Evolutionary conservation across 1,284 basidiomycete species (phyloP).

Genomic region (Ganoderma meredithae): DNA sequence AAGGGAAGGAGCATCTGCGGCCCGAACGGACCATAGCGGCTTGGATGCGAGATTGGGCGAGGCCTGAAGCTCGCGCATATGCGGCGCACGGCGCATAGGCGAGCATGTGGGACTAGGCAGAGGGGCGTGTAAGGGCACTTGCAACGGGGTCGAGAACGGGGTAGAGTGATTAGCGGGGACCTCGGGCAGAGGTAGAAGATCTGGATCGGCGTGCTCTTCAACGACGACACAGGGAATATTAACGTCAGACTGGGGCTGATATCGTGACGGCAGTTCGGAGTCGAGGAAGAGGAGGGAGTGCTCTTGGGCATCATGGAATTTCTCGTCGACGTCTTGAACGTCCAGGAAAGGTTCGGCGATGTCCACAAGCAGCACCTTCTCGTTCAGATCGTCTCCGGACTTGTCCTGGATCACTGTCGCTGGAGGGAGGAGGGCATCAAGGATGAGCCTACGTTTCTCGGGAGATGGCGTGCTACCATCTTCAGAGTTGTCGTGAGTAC

Average conservation of each 20-base stretch:
- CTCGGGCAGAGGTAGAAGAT: constrained; percentile 42
- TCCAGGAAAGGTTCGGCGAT: constrained; percentile 24
- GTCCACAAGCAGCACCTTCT: constrained; percentile 21
- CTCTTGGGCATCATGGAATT: constrained; percentile 48
- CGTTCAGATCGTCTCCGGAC: constrained; percentile 14
- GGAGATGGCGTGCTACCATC: constrained; percentile 15
- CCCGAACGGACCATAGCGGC: constrained; percentile 52
- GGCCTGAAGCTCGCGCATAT: constrained; percentile 43
- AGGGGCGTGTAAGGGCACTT: constrained; percentile 22
- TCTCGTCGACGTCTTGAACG: constrained; percentile 42
- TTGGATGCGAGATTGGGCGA: constrained; percentile 38
- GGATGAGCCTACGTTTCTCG: constrained; percentile 30
- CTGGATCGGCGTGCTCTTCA: constrained; percentile 40
- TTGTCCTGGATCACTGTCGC: constrained; percentile 21
- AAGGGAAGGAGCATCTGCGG: constrained; percentile 42
- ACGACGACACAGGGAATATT: constrained; percentile 31
- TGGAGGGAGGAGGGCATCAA: constrained; percentile 24
- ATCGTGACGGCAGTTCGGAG: constrained; percentile 28
- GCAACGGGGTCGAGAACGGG: constrained; percentile 37
- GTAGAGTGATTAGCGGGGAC: constrained; percentile 24
- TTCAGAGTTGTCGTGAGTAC: constrained; percentile 15
- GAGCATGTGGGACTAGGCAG: constrained; percentile 33
- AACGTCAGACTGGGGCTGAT: constrained; percentile 28
- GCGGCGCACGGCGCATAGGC: constrained; percentile 35
- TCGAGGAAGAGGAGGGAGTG: constrained; percentile 30